Conservation (phyloP, 768 basidiomycete species). For the Tylopilus vinaceipallidus region DNA sequence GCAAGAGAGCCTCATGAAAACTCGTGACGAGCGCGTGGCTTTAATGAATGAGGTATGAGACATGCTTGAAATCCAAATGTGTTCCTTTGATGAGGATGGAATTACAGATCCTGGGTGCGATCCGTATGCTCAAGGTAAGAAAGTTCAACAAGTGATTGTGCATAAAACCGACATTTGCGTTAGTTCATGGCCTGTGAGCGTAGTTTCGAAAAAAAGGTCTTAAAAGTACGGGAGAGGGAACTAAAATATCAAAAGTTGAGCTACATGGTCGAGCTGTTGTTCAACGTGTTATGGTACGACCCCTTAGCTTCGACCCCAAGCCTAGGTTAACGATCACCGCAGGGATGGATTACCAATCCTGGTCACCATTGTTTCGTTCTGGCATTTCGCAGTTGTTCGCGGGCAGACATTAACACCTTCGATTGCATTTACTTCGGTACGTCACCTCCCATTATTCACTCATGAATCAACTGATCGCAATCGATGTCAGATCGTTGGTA, state of each 20-base stretch:
- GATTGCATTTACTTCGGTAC: conserved; percentile 74
- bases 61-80: too few species aligned
- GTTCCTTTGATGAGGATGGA: not conserved
- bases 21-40: conserved; percentile 84
- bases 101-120: conserved; percentile 70
- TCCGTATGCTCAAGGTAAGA: conserved; percentile 80
- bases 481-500: conserved; percentile 40
- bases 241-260: conserved; percentile 82
- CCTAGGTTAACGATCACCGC: not conserved
- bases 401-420: conserved; percentile 73
- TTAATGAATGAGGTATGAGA: conserved; percentile 78
- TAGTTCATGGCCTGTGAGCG: conserved; percentile 97
- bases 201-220: conserved; percentile 75
- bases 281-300: conserved; percentile 54
- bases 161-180: not conserved
- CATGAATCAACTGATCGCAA: not conserved
- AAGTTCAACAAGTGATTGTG: not conserved
- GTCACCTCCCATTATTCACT: conserved; percentile 17
- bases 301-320: not conserved
- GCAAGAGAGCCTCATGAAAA: conserved; percentile 88
- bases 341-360: conserved; percentile 52
- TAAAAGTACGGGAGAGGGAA: conserved; percentile 76
- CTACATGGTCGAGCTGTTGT: conserved; percentile 78
- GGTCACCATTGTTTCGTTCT: conserved; percentile 61
- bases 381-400: conserved; percentile 74